Conservation (phyloP, 768 basidiomycete genomes). For the Boletus reticulatus region DNA sequence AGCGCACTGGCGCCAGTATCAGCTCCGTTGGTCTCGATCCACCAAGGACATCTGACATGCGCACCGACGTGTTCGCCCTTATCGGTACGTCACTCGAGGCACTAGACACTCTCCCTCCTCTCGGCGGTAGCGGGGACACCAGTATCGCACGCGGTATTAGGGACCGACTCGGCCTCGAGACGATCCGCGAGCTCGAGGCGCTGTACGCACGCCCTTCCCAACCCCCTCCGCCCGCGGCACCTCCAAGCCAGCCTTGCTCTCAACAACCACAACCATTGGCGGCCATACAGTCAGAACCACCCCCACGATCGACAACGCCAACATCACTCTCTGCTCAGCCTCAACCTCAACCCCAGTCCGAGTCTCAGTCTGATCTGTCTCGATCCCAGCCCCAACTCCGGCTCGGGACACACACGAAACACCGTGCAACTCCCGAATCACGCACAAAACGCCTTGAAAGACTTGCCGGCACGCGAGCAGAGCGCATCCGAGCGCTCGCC, state of each 20-base stretch:
- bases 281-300: neutral
- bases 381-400: neutral
- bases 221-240: neutral
- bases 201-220: slow-evolving; percentile 9
- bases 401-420: neutral
- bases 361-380: neutral
- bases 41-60: slow-evolving; percentile 9
- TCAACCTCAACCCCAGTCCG: neutral
- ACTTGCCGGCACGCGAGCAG: slow-evolving; percentile 11
- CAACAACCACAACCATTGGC: neutral
- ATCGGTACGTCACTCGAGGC: slow-evolving; percentile 20
- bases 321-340: neutral
- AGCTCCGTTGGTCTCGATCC: neutral
- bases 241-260: neutral
- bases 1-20: neutral
- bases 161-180: slow-evolving; percentile 27
- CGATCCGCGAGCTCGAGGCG: slow-evolving; percentile 25
- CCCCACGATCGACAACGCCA: neutral
- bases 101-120: slow-evolving; percentile 12
- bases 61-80: slow-evolving; percentile 24
- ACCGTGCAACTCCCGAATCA: neutral
- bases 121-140: no score
- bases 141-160: slow-evolving; percentile 10
- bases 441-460: slow-evolving; percentile 6
- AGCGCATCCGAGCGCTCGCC: slow-evolving; percentile 24